phyloP scores from a whole-genome alignment of 352 stramenopile genomes.

The Phytophthora pluvialis region DNA sequence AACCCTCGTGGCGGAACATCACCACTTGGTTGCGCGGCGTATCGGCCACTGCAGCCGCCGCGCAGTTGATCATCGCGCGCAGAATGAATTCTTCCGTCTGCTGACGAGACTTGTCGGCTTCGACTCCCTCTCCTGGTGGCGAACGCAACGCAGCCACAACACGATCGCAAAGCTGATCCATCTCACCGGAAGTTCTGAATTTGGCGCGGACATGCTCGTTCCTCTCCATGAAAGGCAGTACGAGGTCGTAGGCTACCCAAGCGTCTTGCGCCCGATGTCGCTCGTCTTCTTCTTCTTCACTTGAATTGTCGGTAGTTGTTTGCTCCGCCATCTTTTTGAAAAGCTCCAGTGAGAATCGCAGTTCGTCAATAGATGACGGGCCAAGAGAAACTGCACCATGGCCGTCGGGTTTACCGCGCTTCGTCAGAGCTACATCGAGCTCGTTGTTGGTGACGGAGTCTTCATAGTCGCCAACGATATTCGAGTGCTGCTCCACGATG shows the following conservation, averaged over 20 bases:
- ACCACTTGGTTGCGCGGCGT: slow-evolving; percentile 69
- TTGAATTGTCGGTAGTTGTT: slow-evolving; percentile 1
- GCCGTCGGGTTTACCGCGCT: neutral
- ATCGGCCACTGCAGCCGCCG: slow-evolving; percentile 36
- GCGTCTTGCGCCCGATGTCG: slow-evolving; percentile 17
- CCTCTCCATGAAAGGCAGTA: slow-evolving; percentile 58
- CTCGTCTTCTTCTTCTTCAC: neutral
- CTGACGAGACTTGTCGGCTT: neutral
- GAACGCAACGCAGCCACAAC: slow-evolving; percentile 26
- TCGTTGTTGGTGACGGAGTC: slow-evolving; percentile 47
- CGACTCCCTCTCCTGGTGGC: neutral
- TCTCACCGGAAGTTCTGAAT: slow-evolving; percentile 63
- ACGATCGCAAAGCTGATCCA: slow-evolving; percentile 54
- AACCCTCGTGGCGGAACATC: slow-evolving; percentile 44
- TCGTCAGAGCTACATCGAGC: slow-evolving; percentile 31
- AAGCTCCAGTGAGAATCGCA: slow-evolving; percentile 55
- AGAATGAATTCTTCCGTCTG: slow-evolving; percentile 34
- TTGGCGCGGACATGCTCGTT: slow-evolving; percentile 52
- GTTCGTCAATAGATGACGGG: slow-evolving; percentile 41
- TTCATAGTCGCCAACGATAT: slow-evolving; percentile 78
- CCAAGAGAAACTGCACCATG: neutral
- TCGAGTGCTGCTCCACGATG: slow-evolving; percentile 71
- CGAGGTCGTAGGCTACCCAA: slow-evolving; percentile 57
- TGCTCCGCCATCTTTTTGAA: slow-evolving; percentile 54
- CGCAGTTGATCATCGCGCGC: slow-evolving; percentile 55